Percentiles rank a stretch among this genome's conserved stretches.
Evolutionary conservation across 1,284 basidiomycete species (phyloP).

Genomic region (Microbotryum intermedium): DNA sequence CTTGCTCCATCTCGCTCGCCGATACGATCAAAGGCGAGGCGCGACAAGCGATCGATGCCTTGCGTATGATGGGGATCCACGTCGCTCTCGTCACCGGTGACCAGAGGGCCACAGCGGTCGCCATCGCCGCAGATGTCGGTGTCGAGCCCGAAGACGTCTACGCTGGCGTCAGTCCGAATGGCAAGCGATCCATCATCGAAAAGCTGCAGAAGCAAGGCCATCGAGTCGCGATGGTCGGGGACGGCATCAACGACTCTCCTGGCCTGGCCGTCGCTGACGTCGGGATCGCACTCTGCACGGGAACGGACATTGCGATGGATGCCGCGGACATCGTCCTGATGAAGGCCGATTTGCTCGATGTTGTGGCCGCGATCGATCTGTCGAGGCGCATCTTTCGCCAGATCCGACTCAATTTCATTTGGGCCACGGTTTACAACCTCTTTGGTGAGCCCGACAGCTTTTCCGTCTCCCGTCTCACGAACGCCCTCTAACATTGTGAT

Average conservation of each 20-base stretch:
- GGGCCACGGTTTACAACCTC: slow-evolving; percentile 50
- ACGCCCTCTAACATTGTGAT: slow-evolving; percentile 46
- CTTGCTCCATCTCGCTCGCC: slow-evolving; percentile 55
- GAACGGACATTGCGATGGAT: slow-evolving; percentile 94
- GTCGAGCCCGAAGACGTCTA: slow-evolving; percentile 71
- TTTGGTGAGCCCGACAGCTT: slow-evolving; percentile 6
- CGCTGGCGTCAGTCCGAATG: slow-evolving; percentile 83
- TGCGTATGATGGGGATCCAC: slow-evolving; percentile 77
- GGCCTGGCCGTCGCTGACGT: slow-evolving; percentile 90
- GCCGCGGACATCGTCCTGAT: slow-evolving; percentile 97
- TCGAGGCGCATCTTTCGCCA: slow-evolving; percentile 81
- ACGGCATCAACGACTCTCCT: slow-evolving; percentile 98
- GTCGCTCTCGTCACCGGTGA: slow-evolving; percentile 90
- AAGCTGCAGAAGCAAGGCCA: slow-evolving; percentile 62
- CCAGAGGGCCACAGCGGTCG: slow-evolving; percentile 66
- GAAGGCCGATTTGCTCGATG: slow-evolving; percentile 89
- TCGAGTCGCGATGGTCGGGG: slow-evolving; percentile 91
- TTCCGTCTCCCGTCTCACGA: background rate
- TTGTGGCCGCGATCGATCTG: slow-evolving; percentile 89
- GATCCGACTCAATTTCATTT: slow-evolving; percentile 74
- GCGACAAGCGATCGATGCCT: slow-evolving; percentile 63
- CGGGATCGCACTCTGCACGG: slow-evolving; percentile 90
- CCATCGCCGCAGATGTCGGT: slow-evolving; percentile 77
- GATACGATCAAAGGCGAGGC: slow-evolving; percentile 78
- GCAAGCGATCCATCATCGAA: slow-evolving; percentile 72